Evolutionary conservation across 2,329 filamentous ascomycete species (phyloP).

Genomic region (Alternaria postmessia): DNA sequence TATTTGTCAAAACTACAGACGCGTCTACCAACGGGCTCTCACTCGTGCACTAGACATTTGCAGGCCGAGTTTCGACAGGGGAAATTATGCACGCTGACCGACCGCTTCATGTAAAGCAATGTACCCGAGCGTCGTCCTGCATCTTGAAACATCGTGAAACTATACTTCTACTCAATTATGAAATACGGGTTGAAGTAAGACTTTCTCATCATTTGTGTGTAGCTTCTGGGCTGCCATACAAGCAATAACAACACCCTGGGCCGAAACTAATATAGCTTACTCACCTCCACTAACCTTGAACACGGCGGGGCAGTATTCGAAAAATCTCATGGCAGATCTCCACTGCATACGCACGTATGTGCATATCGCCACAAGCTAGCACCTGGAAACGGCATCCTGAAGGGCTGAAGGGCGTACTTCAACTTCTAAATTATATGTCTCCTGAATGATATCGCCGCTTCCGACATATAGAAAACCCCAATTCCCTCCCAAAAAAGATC

Average conservation of each 20-base stretch:
- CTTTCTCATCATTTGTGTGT: neutral
- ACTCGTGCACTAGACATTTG: neutral
- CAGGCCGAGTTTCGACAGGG: neutral
- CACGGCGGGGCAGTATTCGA: neutral
- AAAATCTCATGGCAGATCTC: neutral
- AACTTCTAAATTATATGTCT: neutral
- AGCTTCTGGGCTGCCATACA: neutral
- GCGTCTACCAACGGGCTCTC: neutral
- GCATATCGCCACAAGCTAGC: neutral
- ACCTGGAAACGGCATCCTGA: neutral
- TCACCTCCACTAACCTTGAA: neutral
- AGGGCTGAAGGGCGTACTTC: conserved; percentile 9
- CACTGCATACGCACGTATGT: neutral
- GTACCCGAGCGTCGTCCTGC: neutral
- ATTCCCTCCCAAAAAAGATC: too few relatives aligned
- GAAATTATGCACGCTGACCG: neutral
- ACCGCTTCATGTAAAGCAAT: conserved; percentile 6
- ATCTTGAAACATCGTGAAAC: conserved; percentile 10
- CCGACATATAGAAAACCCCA: neutral
- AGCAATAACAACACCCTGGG: neutral
- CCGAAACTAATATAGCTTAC: neutral
- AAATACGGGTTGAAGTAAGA: neutral
- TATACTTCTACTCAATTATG: neutral
- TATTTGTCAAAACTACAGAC: neutral
- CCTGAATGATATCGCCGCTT: neutral